Evolutionary conservation across 1,284 basidiomycete genomes (phyloP).

Genomic region (Xerocomus tenax): DNA sequence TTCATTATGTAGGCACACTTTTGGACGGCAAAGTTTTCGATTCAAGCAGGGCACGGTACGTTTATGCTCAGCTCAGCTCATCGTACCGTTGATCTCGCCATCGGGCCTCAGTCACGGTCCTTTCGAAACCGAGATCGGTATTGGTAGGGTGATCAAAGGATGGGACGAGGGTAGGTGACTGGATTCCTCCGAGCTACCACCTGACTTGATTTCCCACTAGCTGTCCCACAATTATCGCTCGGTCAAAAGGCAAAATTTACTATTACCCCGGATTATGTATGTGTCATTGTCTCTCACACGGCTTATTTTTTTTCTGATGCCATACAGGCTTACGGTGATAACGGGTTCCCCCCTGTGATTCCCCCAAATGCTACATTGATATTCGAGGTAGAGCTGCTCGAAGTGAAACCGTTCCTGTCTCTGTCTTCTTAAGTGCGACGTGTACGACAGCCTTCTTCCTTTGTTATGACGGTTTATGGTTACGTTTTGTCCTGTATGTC

Average conservation of each 20-base stretch:
- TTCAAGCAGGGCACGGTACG: slow-evolving; percentile 63
- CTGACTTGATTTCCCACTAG: slow-evolving; percentile 32
- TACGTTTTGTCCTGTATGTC: slow-evolving; percentile 22
- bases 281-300: slow-evolving; percentile 23
- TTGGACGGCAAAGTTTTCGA: slow-evolving; percentile 56
- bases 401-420: slow-evolving; percentile 41
- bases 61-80: slow-evolving; percentile 7
- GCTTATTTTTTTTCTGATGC: slow-evolving; percentile 1
- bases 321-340: slow-evolving; percentile 55
- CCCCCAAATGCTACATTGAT: slow-evolving; percentile 68
- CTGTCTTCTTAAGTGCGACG: slow-evolving; percentile 10
- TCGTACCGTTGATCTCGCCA: slow-evolving; percentile 8
- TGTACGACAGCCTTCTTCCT: slow-evolving; percentile 17
- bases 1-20: slow-evolving; percentile 70
- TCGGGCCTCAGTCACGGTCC: slow-evolving; percentile 40
- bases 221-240: slow-evolving; percentile 66
- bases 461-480: slow-evolving; percentile 10
- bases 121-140: slow-evolving; percentile 71
- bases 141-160: slow-evolving; percentile 77
- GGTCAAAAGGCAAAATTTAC: slow-evolving; percentile 70
- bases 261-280: slow-evolving; percentile 60
- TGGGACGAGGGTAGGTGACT: slow-evolving; percentile 77
- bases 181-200: slow-evolving; percentile 1
- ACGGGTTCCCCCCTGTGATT: slow-evolving; percentile 75
- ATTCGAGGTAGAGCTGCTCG: slow-evolving; percentile 75